Base-by-base conservation (phyloP, 1,139 yeast species). In the Petasospora rhodanensis region DNA sequence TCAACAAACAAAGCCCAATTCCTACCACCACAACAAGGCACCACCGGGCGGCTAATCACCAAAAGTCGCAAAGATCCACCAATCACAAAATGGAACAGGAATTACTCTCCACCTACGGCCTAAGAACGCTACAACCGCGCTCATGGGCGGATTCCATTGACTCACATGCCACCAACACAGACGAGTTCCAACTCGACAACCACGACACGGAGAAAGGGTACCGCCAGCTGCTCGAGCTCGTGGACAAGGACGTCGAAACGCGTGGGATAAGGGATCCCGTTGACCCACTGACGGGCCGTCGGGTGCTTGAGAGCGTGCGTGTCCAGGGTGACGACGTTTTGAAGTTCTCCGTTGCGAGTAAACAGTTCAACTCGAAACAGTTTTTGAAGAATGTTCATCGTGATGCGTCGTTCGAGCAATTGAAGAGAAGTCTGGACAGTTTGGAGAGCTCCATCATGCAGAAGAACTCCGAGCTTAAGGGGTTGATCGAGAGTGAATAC, bases 361-460 rank as follows among this genome's bases (percentile, higher is more conserved):
- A 83, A 42, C 63, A 70, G 27, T 89, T 89, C 63, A 76, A 80
- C 46, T 76, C 94, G 4, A 73, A 76, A 37, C 66, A 70, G 36
- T 89, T 79, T 53, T 61, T 89, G 43, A 72, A 80, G 20, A 73
- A 76, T 10, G 69, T 87, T 5, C 96, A 87, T 54, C 65, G 70
- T 9, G 77, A 77, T 27, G 82, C 87, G 22, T 68, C 89, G 1
- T 78, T 80, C 35, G 74, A 73, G 14, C 76, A 80, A 24, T 64
- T 87, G 43, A 62, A 68, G 19, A 53, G 61, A 8, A 75, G 86
- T 3, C 64, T 86, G 37, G 68, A 64, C 23, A 67, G 61, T 31
- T 63, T 89, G 38, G 87, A 85, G 45, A 54, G 59, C 18, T 73
- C 76, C 18, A 76, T 89, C 21, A 69, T 74, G 14, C 64, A 73